Evolutionary conservation across 148 eudicot genomes (phyloP), one percentile per base, ranked within the genome.

Genomic region (Cornus florida): DNA sequence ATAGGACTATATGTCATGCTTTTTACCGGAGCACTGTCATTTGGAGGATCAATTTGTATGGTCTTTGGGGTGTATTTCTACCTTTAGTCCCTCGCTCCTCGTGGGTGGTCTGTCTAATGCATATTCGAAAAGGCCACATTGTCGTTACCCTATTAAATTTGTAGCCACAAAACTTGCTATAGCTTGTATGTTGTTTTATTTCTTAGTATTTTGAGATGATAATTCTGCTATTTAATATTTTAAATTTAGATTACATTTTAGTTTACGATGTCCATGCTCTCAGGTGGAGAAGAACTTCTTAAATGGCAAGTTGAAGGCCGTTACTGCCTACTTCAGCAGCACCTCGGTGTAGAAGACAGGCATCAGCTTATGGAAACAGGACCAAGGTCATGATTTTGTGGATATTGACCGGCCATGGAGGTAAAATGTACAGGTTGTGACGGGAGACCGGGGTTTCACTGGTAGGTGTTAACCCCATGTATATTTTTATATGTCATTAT

Each of bases 231-330:
- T 62, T 17, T 3, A 3, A 62, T 62, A 13, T 60, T 46, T 62
- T 46, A 28, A 31, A 20, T 11, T 20, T 46, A 20, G 64, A 43
- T 23, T 28, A 10, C 43, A 32, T 67, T 68, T 43, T 62, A 22
- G 22, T 32, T 46, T 3, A 39, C 64, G 5, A 10, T 10, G 23
- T 82, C 62, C 43, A 41, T 67, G 75, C 22, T 80, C 43, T 57
- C 86, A 89, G 91, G 99, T 96, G 67, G 99, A 96, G 81, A 92
- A 80, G 82, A 96, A 96, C 88, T 93, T 78, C 87, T 86, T 94
- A 75, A 93, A 96, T 74, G 97, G 89, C 8, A 91, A 84, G 86
- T 79, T 93, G 70, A 96, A 96, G 87, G 98, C 98, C 1, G 78
- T 96, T 41, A 94, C 99, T 75, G 99, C 99, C 57, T 96, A 96